phyloP scores from a whole-genome alignment of 208 protist genomes.

The Trypanosoma lewisi region DNA sequence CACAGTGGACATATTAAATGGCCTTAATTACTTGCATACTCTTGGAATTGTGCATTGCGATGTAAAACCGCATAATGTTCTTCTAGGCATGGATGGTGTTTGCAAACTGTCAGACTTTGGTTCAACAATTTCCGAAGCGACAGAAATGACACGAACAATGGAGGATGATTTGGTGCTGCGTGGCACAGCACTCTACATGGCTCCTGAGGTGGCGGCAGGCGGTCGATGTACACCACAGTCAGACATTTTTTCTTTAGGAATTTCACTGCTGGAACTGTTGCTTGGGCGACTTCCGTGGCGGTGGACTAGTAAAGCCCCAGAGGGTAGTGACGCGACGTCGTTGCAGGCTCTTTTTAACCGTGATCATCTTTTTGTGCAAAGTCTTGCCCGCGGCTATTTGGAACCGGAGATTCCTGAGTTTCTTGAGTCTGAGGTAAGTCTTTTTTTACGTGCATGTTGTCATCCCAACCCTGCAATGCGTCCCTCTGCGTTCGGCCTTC shows the following conservation, averaged over 20 bases:
- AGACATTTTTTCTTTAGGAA: constrained; percentile 82
- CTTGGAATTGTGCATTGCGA: constrained; percentile 17
- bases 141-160: constrained; percentile 21
- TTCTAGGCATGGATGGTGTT: constrained; percentile 71
- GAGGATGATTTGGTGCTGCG: constrained; percentile 52
- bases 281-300: constrained; percentile 69
- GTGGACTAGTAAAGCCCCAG: constrained; percentile 35
- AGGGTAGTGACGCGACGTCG: constrained; percentile 27
- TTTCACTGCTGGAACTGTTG: constrained; percentile 78
- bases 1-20: constrained; percentile 72
- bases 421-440: constrained; percentile 42
- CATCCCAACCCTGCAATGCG: constrained; percentile 46
- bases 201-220: constrained; percentile 71
- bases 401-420: constrained; percentile 56
- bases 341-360: constrained; percentile 40
- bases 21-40: constrained; percentile 76
- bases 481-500: constrained; percentile 30
- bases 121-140: constrained; percentile 52
- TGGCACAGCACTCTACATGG: constrained; percentile 82
- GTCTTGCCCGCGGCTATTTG: constrained; percentile 42
- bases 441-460: constrained; percentile 27
- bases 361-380: constrained; percentile 57
- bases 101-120: constrained; percentile 90
- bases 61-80: constrained; percentile 87
- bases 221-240: constrained; percentile 51